Conservation (phyloP, 345 rosid genomes). For the Dipteronia sinensis region DNA sequence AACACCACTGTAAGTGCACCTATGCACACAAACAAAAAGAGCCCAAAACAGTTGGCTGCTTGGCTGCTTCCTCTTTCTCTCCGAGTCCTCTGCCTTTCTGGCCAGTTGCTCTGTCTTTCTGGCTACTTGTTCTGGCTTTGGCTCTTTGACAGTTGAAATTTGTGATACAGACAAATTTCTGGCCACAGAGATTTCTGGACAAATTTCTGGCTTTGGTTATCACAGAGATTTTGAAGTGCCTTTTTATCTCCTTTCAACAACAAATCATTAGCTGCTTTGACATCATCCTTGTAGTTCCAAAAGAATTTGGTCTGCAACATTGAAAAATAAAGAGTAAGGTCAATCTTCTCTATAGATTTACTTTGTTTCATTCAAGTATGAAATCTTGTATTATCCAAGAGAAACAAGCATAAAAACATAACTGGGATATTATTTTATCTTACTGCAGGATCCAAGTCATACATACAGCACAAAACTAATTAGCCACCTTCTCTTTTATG, state of each 20-base stretch:
- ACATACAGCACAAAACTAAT: not conserved
- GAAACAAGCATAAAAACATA: constrained; percentile 1
- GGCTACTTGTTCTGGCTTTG: no score
- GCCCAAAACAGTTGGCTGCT: no score
- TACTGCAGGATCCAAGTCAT: not conserved
- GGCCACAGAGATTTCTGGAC: no score
- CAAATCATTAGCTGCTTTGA: constrained; percentile 55
- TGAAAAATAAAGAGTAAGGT: constrained; percentile 10
- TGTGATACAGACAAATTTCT: no score
- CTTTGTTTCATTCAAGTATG: not conserved
- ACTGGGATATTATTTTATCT: not conserved
- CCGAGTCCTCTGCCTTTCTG: no score
- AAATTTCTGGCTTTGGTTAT: no score
- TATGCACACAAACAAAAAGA: no score
- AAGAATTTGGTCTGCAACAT: constrained; percentile 58
- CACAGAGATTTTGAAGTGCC: constrained; percentile 16
- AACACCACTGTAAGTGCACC: no score
- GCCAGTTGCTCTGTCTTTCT: no score
- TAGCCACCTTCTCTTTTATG: not conserved
- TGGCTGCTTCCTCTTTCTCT: no score
- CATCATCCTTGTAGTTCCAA: constrained; percentile 63
- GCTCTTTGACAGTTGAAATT: no score
- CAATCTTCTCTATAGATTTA: not conserved
- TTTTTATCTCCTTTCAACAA: constrained; percentile 51
- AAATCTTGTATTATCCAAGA: constrained; percentile 10